Conservation (phyloP, 495 filamentous ascomycete genomes). For the Neurospora discreta region DNA sequence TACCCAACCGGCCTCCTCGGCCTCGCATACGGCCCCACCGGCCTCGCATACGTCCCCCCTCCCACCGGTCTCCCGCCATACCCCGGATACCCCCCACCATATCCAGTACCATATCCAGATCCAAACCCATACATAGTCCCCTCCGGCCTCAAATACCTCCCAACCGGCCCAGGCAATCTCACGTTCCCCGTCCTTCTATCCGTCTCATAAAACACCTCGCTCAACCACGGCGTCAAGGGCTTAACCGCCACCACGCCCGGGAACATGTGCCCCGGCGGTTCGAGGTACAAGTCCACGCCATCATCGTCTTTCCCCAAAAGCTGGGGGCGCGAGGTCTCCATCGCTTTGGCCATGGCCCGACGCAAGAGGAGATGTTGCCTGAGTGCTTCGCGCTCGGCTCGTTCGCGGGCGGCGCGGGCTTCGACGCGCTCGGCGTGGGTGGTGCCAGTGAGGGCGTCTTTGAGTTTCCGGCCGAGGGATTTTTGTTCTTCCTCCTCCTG, state of each 20-base stretch:
- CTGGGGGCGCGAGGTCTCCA: conserved; percentile 8
- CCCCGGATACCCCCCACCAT: conserved; percentile 10
- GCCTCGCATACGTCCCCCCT: conserved; percentile 10
- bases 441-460: conserved; percentile 17
- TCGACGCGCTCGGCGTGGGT: conserved; percentile 13
- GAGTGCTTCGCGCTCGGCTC: conserved; percentile 13
- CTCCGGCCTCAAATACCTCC: conserved; percentile 16
- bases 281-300: conserved; percentile 12
- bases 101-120: conserved; percentile 8
- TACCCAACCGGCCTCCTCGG: background rate
- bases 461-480: conserved; percentile 9
- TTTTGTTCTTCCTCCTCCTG: background rate
- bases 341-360: conserved; percentile 10
- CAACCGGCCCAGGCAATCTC: background rate
- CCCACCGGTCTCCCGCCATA: conserved; percentile 14
- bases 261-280: conserved; percentile 14
- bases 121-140: conserved; percentile 17
- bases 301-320: conserved; percentile 11
- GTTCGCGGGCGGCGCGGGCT: conserved; percentile 4
- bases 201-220: conserved; percentile 15
- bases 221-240: conserved; percentile 12
- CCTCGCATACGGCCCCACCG: conserved; percentile 1
- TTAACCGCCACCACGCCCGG: conserved; percentile 8
- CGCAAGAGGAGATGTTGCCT: conserved; percentile 16
- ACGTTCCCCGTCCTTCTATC: background rate